Percentiles rank a stretch among this genome's conserved stretches.
phyloP scores from a whole-genome alignment of 225 moss, liverwort and hornwort genomes.

The Antitrichia curtipendula region DNA sequence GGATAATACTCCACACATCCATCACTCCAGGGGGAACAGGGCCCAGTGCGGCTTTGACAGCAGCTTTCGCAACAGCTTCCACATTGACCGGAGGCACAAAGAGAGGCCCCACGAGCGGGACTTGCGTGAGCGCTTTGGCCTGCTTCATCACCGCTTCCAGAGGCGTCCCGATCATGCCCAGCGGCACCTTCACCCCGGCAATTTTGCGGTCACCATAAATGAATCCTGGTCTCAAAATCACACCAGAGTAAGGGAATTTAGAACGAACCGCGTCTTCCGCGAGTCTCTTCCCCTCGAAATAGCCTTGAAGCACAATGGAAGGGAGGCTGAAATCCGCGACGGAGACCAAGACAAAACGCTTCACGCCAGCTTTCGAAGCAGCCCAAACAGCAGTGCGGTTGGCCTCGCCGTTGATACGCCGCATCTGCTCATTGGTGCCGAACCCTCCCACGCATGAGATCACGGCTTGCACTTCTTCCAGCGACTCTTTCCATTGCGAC shows the following conservation, averaged over 20 bases:
- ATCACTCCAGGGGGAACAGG: conserved; percentile 42
- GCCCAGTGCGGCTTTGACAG: conserved; percentile 30
- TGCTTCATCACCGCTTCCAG: conserved; percentile 34
- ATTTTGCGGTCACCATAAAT: conserved; percentile 35
- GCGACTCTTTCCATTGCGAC: conserved; percentile 36
- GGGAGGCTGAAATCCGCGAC: conserved; percentile 29
- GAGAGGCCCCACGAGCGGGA: conserved; percentile 32
- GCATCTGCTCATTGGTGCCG: conserved; percentile 45
- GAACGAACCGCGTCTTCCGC: conserved; percentile 34
- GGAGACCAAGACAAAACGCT: conserved; percentile 39
- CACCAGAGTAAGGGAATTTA: conserved; percentile 43
- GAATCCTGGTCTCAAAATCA: conserved; percentile 36
- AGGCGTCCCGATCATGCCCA: conserved; percentile 25
- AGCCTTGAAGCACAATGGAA: conserved; percentile 30
- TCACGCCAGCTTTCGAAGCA: conserved; percentile 34
- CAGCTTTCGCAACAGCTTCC: conserved; percentile 36
- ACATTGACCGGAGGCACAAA: conserved; percentile 47
- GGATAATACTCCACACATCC: conserved; percentile 44
- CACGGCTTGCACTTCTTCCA: conserved; percentile 68
- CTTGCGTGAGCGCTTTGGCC: conserved; percentile 20
- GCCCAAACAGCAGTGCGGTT: conserved; percentile 38
- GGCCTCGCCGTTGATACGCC: conserved; percentile 44
- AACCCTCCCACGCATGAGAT: conserved; percentile 50
- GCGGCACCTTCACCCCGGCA: conserved; percentile 24
- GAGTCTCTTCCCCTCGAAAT: conserved; percentile 36